Percentiles rank a stretch among this genome's conserved stretches.
These are phyloP conservation scores for Trichoderma orchidacearum DNA, from an alignment of 495 filamentous ascomycete genomes.

Conservation along the genomic window DNA sequence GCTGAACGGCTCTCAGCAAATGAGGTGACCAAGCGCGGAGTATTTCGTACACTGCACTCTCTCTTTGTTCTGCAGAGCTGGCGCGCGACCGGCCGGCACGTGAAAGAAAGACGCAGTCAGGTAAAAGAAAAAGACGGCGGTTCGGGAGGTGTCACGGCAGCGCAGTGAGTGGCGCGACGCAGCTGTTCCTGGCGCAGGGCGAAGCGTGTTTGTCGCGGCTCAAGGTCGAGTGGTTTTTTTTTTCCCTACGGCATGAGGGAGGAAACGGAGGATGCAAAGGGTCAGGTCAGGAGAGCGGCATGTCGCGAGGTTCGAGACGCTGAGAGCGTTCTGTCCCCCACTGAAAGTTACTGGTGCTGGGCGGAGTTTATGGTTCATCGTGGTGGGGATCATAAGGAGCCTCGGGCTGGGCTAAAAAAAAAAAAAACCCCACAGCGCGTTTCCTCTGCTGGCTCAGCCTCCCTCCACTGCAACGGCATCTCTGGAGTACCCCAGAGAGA, in stretches of 20 bases:
- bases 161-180: background rate
- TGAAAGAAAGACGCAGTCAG: background rate
- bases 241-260: background rate
- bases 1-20: background rate
- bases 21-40: background rate
- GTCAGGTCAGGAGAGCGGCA: too few species aligned
- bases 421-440: background rate
- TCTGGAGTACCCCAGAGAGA: too few species aligned
- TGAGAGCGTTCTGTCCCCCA: background rate
- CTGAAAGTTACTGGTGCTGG: background rate
- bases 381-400: background rate
- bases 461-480: background rate
- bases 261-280: background rate
- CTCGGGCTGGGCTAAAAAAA: too few species aligned
- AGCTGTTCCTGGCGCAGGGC: background rate
- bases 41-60: too few species aligned
- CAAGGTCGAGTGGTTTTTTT: background rate
- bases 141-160: too few species aligned
- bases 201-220: background rate
- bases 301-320: background rate
- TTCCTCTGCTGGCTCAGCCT: background rate
- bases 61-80: background rate
- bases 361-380: background rate
- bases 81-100: background rate
- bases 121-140: background rate